These are phyloP conservation scores for Triadica sebifera DNA, from an alignment of 345 rosid species.

Conservation along the genomic window DNA sequence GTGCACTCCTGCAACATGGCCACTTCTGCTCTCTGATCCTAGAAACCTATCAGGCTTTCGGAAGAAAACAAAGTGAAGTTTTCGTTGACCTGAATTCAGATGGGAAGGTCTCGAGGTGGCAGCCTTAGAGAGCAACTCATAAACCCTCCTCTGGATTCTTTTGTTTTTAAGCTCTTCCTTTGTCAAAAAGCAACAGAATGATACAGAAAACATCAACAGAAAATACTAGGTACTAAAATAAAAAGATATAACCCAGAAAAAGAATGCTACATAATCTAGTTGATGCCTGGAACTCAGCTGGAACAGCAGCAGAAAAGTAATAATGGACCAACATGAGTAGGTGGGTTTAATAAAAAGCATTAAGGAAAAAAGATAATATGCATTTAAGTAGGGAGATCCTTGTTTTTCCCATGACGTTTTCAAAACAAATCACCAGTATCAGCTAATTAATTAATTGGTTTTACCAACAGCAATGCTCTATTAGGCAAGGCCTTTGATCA, in stretches of 20 bases:
- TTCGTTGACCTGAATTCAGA: conserved; percentile 53
- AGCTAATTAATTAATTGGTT: neutral
- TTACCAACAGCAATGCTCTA: neutral
- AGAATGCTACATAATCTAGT: neutral
- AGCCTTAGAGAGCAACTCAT: conserved; percentile 73
- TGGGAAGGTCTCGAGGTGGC: conserved; percentile 38
- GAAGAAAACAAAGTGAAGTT: conserved; percentile 87
- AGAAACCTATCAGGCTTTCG: conserved; percentile 68
- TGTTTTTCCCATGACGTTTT: neutral
- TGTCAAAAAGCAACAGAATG: conserved; percentile 13
- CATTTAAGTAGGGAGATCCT: no score
- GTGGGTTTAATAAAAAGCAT: neutral
- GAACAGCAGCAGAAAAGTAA: neutral
- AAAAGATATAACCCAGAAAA: neutral
- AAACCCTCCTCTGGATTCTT: conserved; percentile 65
- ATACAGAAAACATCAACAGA: conserved; percentile 5
- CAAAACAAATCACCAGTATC: neutral
- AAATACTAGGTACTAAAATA: neutral
- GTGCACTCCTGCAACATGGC: conserved; percentile 64
- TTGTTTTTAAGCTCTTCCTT: conserved; percentile 76
- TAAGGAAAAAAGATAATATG: neutral
- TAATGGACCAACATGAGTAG: neutral
- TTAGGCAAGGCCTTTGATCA: neutral
- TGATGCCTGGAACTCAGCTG: neutral
- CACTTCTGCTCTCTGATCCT: conserved; percentile 52